Percentiles rank a stretch among this genome's conserved stretches.
Conservation (phyloP, 192 early-diverging fungal species). For the Cladochytrium replicatum region DNA sequence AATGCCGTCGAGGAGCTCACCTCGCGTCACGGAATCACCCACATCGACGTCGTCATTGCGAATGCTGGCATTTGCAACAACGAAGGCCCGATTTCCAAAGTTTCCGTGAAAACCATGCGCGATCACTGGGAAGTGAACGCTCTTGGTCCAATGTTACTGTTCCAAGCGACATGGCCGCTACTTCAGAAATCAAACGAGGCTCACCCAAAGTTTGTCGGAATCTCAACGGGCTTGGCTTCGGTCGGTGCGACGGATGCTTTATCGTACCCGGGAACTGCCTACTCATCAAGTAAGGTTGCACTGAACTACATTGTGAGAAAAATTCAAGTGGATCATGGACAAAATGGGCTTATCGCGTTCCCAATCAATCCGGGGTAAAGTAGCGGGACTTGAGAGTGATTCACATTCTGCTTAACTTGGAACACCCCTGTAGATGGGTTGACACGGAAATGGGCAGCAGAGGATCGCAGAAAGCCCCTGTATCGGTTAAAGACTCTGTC, state of each 20-base stretch:
- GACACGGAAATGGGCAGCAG: slow-evolving; percentile 4
- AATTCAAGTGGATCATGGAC: background rate
- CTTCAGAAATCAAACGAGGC: background rate
- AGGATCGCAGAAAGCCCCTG: background rate
- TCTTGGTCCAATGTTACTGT: background rate
- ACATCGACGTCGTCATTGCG: slow-evolving; percentile 2
- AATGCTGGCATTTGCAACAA: slow-evolving; percentile 3
- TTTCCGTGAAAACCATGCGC: background rate
- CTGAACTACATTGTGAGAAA: background rate
- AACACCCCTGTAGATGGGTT: no score
- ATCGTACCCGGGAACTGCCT: no score
- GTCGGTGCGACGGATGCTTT: no score
- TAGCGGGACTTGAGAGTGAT: no score
- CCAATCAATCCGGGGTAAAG: background rate
- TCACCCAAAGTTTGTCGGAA: background rate
- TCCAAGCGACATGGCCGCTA: slow-evolving; percentile 4
- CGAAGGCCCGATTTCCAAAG: background rate
- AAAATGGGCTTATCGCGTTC: background rate
- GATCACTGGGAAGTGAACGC: background rate
- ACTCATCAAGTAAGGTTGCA: slow-evolving; percentile 1
- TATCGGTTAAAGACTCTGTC: slow-evolving; percentile 2
- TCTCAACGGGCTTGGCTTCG: background rate
- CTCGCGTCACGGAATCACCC: background rate
- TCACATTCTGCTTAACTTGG: no score
- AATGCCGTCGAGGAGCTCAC: background rate